phyloP scores from a whole-genome alignment of 2,329 filamentous ascomycete species.

The Graphilbum fragrans region DNA sequence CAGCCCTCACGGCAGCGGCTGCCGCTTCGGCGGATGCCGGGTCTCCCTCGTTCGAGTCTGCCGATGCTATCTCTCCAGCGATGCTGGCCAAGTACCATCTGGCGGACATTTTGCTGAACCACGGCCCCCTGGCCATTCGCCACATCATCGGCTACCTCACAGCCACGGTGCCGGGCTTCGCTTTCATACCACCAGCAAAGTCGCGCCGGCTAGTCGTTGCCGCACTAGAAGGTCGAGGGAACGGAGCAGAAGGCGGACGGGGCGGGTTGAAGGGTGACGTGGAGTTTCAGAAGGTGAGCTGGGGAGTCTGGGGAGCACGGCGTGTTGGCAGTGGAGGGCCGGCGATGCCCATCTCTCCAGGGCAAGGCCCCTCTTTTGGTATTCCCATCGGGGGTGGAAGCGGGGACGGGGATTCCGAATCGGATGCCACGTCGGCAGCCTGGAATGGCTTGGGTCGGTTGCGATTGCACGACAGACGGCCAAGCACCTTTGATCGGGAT shows the following conservation, averaged over 20 bases:
- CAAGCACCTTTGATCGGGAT: conserved; percentile 52
- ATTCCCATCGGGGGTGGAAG: conserved; percentile 38
- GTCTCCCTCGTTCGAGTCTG: conserved; percentile 51
- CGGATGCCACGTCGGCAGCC: background rate
- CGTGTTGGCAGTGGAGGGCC: conserved; percentile 32
- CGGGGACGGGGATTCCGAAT: background rate
- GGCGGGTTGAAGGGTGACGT: conserved; percentile 58
- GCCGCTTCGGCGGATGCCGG: conserved; percentile 13
- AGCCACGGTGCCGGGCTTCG: conserved; percentile 85
- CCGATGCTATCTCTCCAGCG: conserved; percentile 70
- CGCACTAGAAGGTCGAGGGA: conserved; percentile 68
- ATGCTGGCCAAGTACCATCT: conserved; percentile 85
- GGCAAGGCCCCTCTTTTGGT: conserved; percentile 30
- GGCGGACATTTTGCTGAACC: conserved; percentile 76
- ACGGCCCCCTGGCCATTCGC: conserved; percentile 86
- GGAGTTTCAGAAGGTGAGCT: conserved; percentile 89
- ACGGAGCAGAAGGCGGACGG: conserved; percentile 34
- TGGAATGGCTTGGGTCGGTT: conserved; percentile 22
- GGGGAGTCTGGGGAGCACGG: conserved; percentile 90
- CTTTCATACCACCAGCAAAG: conserved; percentile 77
- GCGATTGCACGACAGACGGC: conserved; percentile 44
- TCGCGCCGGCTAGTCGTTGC: conserved; percentile 85
- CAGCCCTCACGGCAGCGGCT: conserved; percentile 4
- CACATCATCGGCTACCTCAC: conserved; percentile 93
- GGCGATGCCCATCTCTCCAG: conserved; percentile 14